Evolutionary conservation across 345 rosid genomes (phyloP), one percentile per base, ranked within the genome.

Genomic region (Brassica carinata): DNA sequence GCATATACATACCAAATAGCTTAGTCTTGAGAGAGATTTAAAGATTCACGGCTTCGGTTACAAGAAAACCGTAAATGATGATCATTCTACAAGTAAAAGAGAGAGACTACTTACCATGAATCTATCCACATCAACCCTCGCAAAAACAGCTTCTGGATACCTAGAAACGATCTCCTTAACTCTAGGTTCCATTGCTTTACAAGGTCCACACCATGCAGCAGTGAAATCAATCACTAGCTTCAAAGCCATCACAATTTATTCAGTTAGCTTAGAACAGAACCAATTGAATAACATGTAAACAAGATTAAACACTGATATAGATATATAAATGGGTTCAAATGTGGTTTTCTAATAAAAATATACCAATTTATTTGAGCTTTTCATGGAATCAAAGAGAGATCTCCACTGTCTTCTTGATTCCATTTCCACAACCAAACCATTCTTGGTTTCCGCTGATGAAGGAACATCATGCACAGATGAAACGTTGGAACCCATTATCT

Each of bases 131-230:
- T 91, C 96, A 66, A 93, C 86, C 88, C 75, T 90, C 83, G 94
- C 77, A 77, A 93, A 89, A 73, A 84, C 84, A 31, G 84, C 87
- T 58, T 72, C 92, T 4, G 85, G 38, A 73, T 85, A 90, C 69
- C 55, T 85, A 2, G 89, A 86, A 17, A 90, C 88, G 17, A 87
- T 81, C 66, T 87, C 91, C 31, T 81, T 83, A 18, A 89, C 77
- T 8, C 43, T 57, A 1, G 93, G 94, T 13, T 90, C 96, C 83
- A 91, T 85, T 38, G 67, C 45, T 76, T 86, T 88, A 80, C 98
- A 91, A 26, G 97, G 94, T 63, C 96, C 92, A 26, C 98, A 93
- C 97, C 99, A 91, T 10, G 83, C 78, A 9, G 96, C 93, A 1
- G 94, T 83, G 85, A 91, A 95, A 80, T 93, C 88, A 30, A 91